Evolutionary conservation across 352 stramenopile species (phyloP), one percentile per base, ranked within the genome.

Genomic region (Pythium myriotylum): DNA sequence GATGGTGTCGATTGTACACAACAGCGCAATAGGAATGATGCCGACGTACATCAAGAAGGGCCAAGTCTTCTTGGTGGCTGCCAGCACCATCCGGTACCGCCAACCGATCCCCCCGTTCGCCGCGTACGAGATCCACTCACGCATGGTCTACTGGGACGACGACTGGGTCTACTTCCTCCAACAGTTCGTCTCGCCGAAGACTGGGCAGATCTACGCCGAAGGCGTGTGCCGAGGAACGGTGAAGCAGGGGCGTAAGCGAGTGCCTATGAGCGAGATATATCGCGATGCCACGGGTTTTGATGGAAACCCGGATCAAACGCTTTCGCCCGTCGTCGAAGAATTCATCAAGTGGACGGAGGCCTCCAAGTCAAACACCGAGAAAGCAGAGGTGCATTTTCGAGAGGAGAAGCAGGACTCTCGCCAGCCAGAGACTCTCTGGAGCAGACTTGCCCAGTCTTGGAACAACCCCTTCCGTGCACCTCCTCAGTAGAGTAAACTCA

Each of bases 41-140:
- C 80, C 67, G 45, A 67, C 74, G n/a, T 74, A 77, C 29, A 35
- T 88, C 46, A 86, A 86, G 68, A 78, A 88, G 49, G 64, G 66
- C 10, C 77, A 74, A 50, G 67, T 81, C 62, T 76, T 90, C 39
- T 53, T 88, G 19, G 72, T 72, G 1, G 82, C 62, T 2, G 83
- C 79, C 23, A 80, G 90, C 43, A 47, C 56, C 9, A 66, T 74
- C 16, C 60, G 56, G 1, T 74, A 70, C 47, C 61, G 57, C 23
- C 47, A 74, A n/a, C 55, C 60, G 22, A 59, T 74, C 14, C 51
- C 56, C 22, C 67, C 60, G 40, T 65, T 70, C 39, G 61, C 45
- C 2, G 40, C 67, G 22, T 74, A 67, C 37, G 59, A 74, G 45
- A 67, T 74, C 45, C 67, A 74, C 12, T 55, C 67, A 46, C 53